These are phyloP conservation scores for Stephanodiscus minutulus DNA, from an alignment of 108 stramenopile species.

Conservation along the genomic window DNA sequence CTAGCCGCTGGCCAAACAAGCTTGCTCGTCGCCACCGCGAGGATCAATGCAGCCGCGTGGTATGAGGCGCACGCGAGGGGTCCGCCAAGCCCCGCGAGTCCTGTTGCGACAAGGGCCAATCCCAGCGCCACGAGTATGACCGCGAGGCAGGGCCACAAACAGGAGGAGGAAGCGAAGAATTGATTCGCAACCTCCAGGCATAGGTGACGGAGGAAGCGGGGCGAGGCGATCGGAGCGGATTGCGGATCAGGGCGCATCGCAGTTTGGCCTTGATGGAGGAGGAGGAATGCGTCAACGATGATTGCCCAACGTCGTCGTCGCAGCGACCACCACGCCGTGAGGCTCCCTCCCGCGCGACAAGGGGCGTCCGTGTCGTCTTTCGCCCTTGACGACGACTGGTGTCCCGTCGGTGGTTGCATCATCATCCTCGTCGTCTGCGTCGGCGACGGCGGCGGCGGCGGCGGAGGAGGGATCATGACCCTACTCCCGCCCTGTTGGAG, in stretches of 20 bases:
- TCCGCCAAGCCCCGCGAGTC: not conserved
- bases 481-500: no score
- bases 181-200: slow-evolving; percentile 9
- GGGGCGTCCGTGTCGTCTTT: not conserved
- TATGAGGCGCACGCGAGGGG: not conserved
- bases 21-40: no score
- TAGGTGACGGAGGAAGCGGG: slow-evolving; percentile 28
- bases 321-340: no score
- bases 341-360: no score
- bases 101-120: slow-evolving; percentile 6
- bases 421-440: no score
- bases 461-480: no score
- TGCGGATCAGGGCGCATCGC: slow-evolving; percentile 25
- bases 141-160: not conserved
- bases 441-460: not conserved
- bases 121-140: slow-evolving; percentile 12
- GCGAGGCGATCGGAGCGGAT: slow-evolving; percentile 30
- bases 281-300: not conserved
- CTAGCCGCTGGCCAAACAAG: no score
- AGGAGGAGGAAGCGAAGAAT: slow-evolving; percentile 10
- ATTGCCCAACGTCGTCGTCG: not conserved
- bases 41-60: not conserved
- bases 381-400: no score
- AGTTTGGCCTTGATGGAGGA: slow-evolving; percentile 10
- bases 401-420: no score